Evolutionary conservation across 2,329 filamentous ascomycete species (phyloP).

Genomic region (Ophiosphaerella herpotricha): DNA sequence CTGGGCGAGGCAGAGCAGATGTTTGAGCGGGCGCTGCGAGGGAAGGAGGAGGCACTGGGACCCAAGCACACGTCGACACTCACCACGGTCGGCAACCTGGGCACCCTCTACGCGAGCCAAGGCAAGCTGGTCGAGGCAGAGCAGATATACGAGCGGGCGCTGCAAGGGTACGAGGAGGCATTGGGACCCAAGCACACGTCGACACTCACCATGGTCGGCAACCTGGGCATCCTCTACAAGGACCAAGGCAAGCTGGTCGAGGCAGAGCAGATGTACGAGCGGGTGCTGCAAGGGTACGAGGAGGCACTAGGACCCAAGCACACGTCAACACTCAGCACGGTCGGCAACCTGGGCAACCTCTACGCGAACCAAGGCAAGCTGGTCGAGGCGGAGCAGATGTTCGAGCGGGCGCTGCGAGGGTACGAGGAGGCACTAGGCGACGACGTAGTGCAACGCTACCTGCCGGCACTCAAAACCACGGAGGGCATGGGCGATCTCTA

Average conservation of each 20-base stretch:
- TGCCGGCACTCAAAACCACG: too few relatives aligned
- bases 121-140: too few relatives aligned
- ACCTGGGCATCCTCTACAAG: background rate
- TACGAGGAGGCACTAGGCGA: too few relatives aligned
- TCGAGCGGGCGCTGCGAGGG: too few relatives aligned
- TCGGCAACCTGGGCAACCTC: slow-evolving; percentile 24
- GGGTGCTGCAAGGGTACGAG: slow-evolving; percentile 19
- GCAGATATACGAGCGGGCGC: too few relatives aligned
- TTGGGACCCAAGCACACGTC: too few relatives aligned
- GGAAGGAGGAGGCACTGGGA: slow-evolving; percentile 18
- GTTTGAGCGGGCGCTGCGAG: slow-evolving; percentile 20
- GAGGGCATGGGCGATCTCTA: too few relatives aligned
- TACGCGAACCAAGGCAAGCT: slow-evolving; percentile 10
- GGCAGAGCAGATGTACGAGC: slow-evolving; percentile 16
- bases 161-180: too few relatives aligned
- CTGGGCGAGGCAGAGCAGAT: slow-evolving; percentile 7
- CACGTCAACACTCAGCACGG: slow-evolving; percentile 18
- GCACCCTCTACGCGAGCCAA: slow-evolving; percentile 19
- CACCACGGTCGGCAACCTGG: slow-evolving; percentile 21
- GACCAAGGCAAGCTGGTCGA: slow-evolving; percentile 7
- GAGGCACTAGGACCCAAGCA: slow-evolving; percentile 18
- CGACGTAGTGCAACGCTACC: too few relatives aligned
- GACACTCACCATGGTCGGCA: too few relatives aligned
- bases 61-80: slow-evolving; percentile 21
- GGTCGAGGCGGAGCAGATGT: too few relatives aligned